These are phyloP conservation scores for Spathaspora hagerdaliae DNA, from an alignment of 805 yeast species.

Conservation along the genomic window DNA sequence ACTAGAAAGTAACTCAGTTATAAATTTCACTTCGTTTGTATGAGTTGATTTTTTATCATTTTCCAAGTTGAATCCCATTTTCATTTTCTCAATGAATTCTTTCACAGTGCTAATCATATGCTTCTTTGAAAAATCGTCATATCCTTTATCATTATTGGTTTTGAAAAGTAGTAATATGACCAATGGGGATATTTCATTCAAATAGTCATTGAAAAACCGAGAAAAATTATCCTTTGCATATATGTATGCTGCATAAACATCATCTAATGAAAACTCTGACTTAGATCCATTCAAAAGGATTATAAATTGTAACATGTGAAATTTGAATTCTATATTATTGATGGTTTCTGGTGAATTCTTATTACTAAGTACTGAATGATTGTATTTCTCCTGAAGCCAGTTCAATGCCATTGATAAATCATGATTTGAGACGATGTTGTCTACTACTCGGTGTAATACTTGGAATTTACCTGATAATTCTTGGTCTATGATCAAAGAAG, in stretches of 20 bases:
- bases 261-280: constrained; percentile 14
- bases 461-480: constrained; percentile 22
- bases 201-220: constrained; percentile 25
- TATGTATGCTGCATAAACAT: constrained; percentile 29
- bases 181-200: constrained; percentile 31
- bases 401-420: constrained; percentile 26
- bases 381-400: constrained; percentile 29
- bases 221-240: constrained; percentile 37
- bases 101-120: constrained; percentile 15
- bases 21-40: constrained; percentile 21
- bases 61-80: constrained; percentile 16
- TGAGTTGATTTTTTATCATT: constrained; percentile 12
- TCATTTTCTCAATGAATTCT: constrained; percentile 22
- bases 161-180: constrained; percentile 27
- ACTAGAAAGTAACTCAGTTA: constrained; percentile 26
- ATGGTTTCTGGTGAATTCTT: constrained; percentile 1
- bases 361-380: constrained; percentile 5
- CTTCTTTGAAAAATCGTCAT: constrained; percentile 13
- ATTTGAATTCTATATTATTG: constrained; percentile 26
- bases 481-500: constrained; percentile 18
- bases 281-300: constrained; percentile 22
- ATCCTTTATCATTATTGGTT: constrained; percentile 3
- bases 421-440: constrained; percentile 27
- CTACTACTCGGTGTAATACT: constrained; percentile 28
- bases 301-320: constrained; percentile 36